Conservation (phyloP, 768 basidiomycete genomes). For the Boletellus sp. region DNA sequence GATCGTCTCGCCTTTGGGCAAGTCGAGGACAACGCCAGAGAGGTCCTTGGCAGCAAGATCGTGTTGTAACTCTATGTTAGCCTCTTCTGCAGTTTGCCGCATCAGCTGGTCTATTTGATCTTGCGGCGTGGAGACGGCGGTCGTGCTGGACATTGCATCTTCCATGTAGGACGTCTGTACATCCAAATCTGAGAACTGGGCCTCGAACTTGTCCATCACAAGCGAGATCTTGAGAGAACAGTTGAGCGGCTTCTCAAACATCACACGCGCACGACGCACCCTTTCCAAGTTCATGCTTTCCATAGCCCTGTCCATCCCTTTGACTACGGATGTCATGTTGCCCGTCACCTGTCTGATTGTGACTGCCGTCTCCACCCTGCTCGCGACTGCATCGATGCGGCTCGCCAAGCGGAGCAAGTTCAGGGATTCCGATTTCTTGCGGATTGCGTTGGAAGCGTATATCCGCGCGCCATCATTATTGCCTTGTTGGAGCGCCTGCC, state of each 20-base stretch:
- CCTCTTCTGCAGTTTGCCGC: conserved; percentile 94
- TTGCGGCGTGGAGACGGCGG: conserved; percentile 90
- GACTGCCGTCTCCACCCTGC: conserved; percentile 95
- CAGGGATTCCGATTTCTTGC: conserved; percentile 93
- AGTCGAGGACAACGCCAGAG: conserved; percentile 51
- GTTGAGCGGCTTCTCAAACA: background rate
- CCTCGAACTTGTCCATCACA: conserved; percentile 99
- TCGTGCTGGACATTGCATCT: conserved; percentile 90
- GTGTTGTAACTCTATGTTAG: conserved; percentile 91
- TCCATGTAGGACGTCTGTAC: conserved; percentile 99
- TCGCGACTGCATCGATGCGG: conserved; percentile 94
- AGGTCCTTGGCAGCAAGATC: conserved; percentile 71
- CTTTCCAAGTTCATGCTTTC: conserved; percentile 97
- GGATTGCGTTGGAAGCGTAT: conserved; percentile 96
- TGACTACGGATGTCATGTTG: conserved; percentile 94
- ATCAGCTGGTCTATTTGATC: conserved; percentile 94
- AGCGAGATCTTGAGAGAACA: conserved; percentile 71
- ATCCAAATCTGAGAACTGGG: conserved; percentile 94
- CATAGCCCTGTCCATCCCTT: conserved; percentile 99
- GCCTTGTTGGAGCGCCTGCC: conserved; percentile 90
- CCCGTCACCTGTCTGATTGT: conserved; percentile 97
- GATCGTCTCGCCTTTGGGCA: conserved; percentile 48
- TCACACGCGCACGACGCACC: conserved; percentile 43
- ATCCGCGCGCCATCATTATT: conserved; percentile 97
- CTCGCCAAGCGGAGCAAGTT: conserved; percentile 89